Conservation (phyloP, 345 rosid genomes). For the Mallotus nudiflorus region DNA sequence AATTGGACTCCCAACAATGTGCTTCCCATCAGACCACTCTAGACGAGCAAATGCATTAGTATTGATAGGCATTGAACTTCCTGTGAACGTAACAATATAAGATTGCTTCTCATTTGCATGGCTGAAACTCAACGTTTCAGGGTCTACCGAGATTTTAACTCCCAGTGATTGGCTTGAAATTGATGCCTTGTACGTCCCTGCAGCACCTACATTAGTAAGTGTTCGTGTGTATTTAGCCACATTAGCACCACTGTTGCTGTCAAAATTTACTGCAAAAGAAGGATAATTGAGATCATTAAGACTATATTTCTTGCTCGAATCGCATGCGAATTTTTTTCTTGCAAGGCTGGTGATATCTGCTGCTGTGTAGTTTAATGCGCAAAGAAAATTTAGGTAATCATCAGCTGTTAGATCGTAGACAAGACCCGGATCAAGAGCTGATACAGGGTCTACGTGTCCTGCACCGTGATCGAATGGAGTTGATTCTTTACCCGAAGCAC, state of each 20-base stretch:
- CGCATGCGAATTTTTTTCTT: constrained; percentile 21
- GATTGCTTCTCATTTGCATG: constrained; percentile 62
- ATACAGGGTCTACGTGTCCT: constrained; percentile 32
- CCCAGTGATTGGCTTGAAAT: constrained; percentile 36
- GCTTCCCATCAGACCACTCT: constrained; percentile 35
- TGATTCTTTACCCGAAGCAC: constrained; percentile 25
- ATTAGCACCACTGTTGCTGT: constrained; percentile 4
- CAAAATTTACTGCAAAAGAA: constrained; percentile 29
- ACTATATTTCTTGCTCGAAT: constrained; percentile 19
- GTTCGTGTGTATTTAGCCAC: constrained; percentile 49
- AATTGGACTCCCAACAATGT: constrained; percentile 28
- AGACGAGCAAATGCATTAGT: constrained; percentile 31
- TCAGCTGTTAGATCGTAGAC: constrained; percentile 26
- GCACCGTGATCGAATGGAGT: constrained; percentile 37
- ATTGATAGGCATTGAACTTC: constrained; percentile 37
- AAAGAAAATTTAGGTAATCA: constrained; percentile 32
- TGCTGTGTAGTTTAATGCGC: constrained; percentile 30
- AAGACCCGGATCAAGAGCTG: constrained; percentile 33
- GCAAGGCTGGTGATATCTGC: constrained; percentile 25
- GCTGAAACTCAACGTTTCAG: constrained; percentile 54
- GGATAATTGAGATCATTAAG: constrained; percentile 31
- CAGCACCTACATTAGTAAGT: constrained; percentile 26
- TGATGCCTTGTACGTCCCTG: constrained; percentile 47
- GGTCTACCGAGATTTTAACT: constrained; percentile 65
- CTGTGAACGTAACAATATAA: constrained; percentile 67